Conservation (phyloP, 2,329 filamentous ascomycete genomes). For the Fusarium sp. region DNA sequence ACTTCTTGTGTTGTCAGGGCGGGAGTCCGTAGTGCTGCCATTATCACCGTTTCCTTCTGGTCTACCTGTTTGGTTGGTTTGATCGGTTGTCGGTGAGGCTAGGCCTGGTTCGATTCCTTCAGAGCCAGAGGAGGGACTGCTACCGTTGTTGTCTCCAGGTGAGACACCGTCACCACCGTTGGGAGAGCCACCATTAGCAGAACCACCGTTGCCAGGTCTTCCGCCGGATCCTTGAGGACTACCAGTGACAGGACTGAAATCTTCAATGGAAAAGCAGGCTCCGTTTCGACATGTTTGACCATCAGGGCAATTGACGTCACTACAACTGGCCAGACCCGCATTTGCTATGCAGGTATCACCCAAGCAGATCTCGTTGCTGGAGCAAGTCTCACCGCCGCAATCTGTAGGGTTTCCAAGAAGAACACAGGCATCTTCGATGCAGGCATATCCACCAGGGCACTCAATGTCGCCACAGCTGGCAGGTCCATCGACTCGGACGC, state of each 20-base stretch:
- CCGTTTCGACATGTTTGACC: conserved; percentile 22
- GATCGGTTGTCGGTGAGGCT: too few relatives aligned
- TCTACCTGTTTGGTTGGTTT: not conserved
- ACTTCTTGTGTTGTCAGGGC: too few relatives aligned
- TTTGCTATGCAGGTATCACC: conserved; percentile 19
- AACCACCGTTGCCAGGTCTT: not conserved
- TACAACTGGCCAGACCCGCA: conserved; percentile 3
- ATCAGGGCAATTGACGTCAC: not conserved
- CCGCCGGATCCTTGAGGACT: not conserved
- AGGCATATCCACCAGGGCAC: conserved; percentile 28
- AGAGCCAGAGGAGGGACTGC: not conserved
- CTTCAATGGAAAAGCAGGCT: conserved; percentile 1
- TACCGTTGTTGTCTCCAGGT: not conserved
- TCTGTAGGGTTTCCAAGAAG: conserved; percentile 9
- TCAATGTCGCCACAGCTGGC: conserved; percentile 9
- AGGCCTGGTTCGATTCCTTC: not conserved
- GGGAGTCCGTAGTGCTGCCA: too few relatives aligned
- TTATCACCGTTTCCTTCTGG: not conserved
- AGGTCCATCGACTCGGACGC: conserved; percentile 16
- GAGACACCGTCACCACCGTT: not conserved
- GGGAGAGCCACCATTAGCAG: not conserved
- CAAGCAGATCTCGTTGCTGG: conserved; percentile 25
- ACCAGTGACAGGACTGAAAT: not conserved
- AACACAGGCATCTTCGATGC: conserved; percentile 28
- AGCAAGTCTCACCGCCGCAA: conserved; percentile 28